Evolutionary conservation across 2,329 filamentous ascomycete species (phyloP), one percentile per base, ranked within the genome.

Genomic region (Trichoderma arundinaceum): DNA sequence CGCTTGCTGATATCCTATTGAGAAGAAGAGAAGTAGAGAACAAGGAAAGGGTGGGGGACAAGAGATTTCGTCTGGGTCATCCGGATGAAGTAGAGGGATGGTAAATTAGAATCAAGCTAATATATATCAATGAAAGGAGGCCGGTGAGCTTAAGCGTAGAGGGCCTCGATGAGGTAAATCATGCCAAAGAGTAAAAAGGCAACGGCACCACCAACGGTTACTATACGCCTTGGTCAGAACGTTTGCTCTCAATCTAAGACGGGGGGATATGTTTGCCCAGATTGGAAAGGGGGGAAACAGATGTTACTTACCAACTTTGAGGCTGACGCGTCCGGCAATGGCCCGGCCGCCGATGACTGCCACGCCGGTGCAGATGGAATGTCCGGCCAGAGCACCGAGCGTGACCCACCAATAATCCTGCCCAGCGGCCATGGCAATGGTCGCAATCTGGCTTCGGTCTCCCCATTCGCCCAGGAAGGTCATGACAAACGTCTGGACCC

Each of bases 321-420:
- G 88, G 81, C 94, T 98, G 70, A 99, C 95, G 76, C 86, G 90
- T 38, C 95, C 95, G 48, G 95, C 95, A 77, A 99, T 92, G 59
- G 95, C 94, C 72, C 92, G 86, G 10, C 95, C 95, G 49, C 95
- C 95, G 67, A 99, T 84, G 44, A 99, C 95, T 48, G 95, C 95
- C 22, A 92, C 89, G 53, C 91, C 90, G 7, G 95, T 98, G 81
- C 95, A 99, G 70, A 94, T 87, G 52, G 87, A 90, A 77, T 99
- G 95, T 9, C 95, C 95, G 53, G 87, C 83, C 41, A 95, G 87
- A 1, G 95, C 94, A 66, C 95, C 95, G 53, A 93, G 83, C 4
- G 93, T 97, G 41, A 99, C 95, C 91, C 93, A 97, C 94, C 94
- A 98, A 78, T 98, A 99, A 76, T 99, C 95, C 77, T 96, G 92